These are phyloP conservation scores for Chlorella variabilis DNA, from an alignment of 163 green algal species.

Conservation along the genomic window DNA sequence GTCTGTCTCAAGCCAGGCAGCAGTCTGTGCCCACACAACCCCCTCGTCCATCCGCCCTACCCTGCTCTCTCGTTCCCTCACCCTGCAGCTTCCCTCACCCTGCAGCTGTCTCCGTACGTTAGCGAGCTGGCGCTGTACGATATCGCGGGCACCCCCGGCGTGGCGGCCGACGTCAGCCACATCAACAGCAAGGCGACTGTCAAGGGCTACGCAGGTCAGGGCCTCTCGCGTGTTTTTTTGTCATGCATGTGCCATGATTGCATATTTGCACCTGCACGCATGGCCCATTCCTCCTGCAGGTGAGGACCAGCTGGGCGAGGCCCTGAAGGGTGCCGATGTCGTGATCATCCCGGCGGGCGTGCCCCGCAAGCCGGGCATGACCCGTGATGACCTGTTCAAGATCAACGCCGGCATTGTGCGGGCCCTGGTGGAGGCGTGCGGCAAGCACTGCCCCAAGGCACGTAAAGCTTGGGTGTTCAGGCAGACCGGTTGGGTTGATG, in stretches of 20 bases:
- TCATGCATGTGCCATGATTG: not conserved
- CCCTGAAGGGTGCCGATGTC: constrained; percentile 86
- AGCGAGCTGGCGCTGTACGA: constrained; percentile 96
- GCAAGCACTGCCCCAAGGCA: constrained; percentile 74
- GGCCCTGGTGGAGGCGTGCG: constrained; percentile 80
- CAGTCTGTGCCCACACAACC: too few relatives aligned
- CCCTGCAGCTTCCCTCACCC: too few relatives aligned
- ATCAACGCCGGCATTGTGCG: constrained; percentile 92
- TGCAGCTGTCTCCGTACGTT: constrained; percentile 86
- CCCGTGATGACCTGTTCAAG: constrained; percentile 98
- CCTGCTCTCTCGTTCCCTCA: too few relatives aligned
- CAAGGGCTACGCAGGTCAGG: constrained; percentile 47
- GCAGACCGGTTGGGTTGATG: too few relatives aligned
- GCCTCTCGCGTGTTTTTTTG: not conserved
- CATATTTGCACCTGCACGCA: not conserved
- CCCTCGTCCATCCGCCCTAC: too few relatives aligned
- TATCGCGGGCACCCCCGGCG: constrained; percentile 94
- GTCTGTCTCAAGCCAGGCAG: constrained; percentile 45
- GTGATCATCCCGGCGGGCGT: constrained; percentile 99
- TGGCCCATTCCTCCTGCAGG: constrained; percentile 51
- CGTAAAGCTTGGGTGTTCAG: too few relatives aligned
- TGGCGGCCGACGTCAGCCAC: constrained; percentile 95
- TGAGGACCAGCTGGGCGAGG: constrained; percentile 84
- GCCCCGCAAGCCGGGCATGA: constrained; percentile 99
- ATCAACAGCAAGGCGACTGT: constrained; percentile 88